Conservation (phyloP, 202 grass and related monocot genomes). For the Zizania palustris region DNA sequence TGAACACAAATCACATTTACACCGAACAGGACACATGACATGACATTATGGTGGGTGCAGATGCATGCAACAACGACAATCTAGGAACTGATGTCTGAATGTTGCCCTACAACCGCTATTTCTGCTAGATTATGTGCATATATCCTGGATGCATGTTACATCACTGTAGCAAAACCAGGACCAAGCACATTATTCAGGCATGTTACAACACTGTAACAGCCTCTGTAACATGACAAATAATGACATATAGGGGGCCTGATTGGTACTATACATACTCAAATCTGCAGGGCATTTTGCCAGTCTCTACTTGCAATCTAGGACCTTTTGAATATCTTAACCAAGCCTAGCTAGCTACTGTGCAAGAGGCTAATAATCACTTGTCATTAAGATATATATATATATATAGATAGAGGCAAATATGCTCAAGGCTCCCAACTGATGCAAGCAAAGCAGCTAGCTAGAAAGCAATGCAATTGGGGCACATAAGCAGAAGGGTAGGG, state of each 20-base stretch:
- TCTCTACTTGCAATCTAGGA: slow-evolving; percentile 43
- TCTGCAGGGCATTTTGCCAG: slow-evolving; percentile 50
- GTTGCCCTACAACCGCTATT: neutral
- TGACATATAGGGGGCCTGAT: slow-evolving; percentile 44
- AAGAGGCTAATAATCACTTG: slow-evolving; percentile 60
- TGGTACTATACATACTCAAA: slow-evolving; percentile 54
- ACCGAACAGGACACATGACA: neutral
- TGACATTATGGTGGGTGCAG: neutral
- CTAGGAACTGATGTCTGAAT: slow-evolving; percentile 17
- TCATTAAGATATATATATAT: slow-evolving; percentile 54
- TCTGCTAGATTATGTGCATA: slow-evolving; percentile 29
- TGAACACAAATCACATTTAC: neutral
- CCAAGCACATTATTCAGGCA: slow-evolving; percentile 34
- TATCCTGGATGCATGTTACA: slow-evolving; percentile 31
- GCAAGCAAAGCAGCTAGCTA: slow-evolving; percentile 49
- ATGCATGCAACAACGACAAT: neutral
- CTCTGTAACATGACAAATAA: slow-evolving; percentile 47
- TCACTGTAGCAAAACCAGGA: slow-evolving; percentile 26
- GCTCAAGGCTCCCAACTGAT: slow-evolving; percentile 41
- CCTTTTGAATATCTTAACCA: slow-evolving; percentile 35
- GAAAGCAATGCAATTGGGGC: slow-evolving; percentile 47
- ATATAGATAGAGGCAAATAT: slow-evolving; percentile 60
- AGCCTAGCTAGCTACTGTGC: slow-evolving; percentile 40
- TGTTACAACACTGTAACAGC: slow-evolving; percentile 50
- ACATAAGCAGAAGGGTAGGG: slow-evolving; percentile 46